Base-by-base conservation (phyloP, 202 grass and related monocot species). In the Setaria italica region DNA sequence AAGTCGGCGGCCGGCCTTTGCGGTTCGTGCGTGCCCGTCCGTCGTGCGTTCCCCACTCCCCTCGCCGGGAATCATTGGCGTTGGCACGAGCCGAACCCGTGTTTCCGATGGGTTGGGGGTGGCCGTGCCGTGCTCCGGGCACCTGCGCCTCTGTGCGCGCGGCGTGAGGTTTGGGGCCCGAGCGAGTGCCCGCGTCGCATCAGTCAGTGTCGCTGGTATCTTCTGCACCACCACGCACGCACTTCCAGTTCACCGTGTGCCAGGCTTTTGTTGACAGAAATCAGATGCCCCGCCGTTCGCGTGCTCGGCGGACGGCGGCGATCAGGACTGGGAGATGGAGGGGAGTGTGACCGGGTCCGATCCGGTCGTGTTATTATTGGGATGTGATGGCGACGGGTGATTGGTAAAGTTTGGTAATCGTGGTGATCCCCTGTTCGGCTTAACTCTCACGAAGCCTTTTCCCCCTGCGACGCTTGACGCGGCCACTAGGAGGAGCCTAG, bases 361-460 rank as follows among this genome's bases (percentile, higher is more conserved):
- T 9, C 14, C 59, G 59, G 11, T 15, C 14, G 17, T n/a, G 59
- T 51, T 66, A 80, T 63, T 29, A 66, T 41, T 72, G 29, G 66
- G 39, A 67, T 83, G 42, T 13, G 80, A 83, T 0, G 17, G 50
- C 57, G 84, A 84, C 60, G 3, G 1, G n/a, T 47, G 74, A 55
- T 74, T 46, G 88, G 64, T 46, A 59, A 73, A 80, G 49, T 66
- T 90, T 65, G 62, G 77, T 62, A 57, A 67, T 16, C 80, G 45
- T 45, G 68, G 29, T 43, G 13, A 20, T 62, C 78, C 83, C 58
- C 37, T 82, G 83, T 72, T 82, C 71, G 78, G 83, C 56, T 25
- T 70, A 62, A 54, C 72, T 72, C 63, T 54, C 30, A 68, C 53
- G 11, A 25, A 19, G 4, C 2, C 51, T 59, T 76, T 85, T 81